Conservation (phyloP, 768 basidiomycete species). For the Suillus placidus region DNA sequence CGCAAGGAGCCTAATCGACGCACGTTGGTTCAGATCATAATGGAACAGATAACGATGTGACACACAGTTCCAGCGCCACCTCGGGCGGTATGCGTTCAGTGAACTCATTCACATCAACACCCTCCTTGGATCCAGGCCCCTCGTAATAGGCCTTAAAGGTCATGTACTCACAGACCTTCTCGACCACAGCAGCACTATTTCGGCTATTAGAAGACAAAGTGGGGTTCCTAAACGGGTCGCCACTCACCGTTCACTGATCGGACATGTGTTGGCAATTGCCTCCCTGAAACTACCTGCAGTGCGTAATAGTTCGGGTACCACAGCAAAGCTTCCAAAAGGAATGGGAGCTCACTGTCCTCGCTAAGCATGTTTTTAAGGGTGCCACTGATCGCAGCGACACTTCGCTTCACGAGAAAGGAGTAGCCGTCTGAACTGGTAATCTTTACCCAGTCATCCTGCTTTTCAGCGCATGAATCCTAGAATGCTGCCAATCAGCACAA, state of each 20-base stretch:
- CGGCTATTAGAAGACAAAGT: background rate
- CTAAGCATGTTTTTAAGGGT: conserved; percentile 84
- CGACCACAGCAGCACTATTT: conserved; percentile 67
- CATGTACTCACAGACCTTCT: conserved; percentile 91
- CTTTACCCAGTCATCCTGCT: conserved; percentile 66
- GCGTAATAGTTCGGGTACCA: conserved; percentile 12
- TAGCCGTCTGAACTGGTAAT: conserved; percentile 80
- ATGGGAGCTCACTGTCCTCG: conserved; percentile 54
- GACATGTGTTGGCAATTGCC: conserved; percentile 68
- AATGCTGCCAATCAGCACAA: conserved; percentile 3
- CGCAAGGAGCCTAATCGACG: conserved; percentile 49
- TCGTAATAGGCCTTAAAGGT: conserved; percentile 81
- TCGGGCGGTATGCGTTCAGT: conserved; percentile 84
- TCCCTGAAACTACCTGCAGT: conserved; percentile 71
- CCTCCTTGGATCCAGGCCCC: conserved; percentile 69
- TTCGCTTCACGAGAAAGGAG: conserved; percentile 76
- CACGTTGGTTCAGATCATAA: conserved; percentile 2
- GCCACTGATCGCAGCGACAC: conserved; percentile 75
- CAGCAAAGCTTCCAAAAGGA: conserved; percentile 13
- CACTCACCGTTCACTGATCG: conserved; percentile 69
- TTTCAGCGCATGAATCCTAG: conserved; percentile 13
- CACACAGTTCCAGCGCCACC: conserved; percentile 85
- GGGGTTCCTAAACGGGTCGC: background rate
- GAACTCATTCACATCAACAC: conserved; percentile 76
- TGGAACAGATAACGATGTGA: background rate